phyloP scores from a whole-genome alignment of 352 stramenopile genomes.

The Achlya hypogyna region DNA sequence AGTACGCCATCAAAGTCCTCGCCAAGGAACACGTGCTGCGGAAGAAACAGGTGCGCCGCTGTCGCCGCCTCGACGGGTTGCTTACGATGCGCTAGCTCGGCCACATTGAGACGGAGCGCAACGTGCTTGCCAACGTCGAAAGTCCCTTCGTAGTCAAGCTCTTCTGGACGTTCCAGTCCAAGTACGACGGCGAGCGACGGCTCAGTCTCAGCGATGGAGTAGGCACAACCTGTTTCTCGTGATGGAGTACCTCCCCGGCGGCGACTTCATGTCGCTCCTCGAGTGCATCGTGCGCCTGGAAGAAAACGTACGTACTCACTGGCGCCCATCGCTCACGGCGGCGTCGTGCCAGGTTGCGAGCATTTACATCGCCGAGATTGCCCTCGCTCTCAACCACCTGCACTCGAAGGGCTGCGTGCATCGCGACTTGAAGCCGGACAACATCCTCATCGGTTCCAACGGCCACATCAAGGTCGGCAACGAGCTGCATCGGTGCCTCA shows the following conservation, averaged over 20 bases:
- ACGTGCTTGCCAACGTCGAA: constrained; percentile 79
- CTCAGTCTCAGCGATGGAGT: neutral
- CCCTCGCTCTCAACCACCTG: constrained; percentile 77
- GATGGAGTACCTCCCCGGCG: constrained; percentile 86
- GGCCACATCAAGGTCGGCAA: constrained; percentile 79
- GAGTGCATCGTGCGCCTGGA: constrained; percentile 83
- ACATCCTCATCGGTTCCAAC: constrained; percentile 81
- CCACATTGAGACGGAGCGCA: constrained; percentile 81
- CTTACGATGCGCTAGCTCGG: constrained; percentile 37
- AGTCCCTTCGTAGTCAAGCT: constrained; percentile 88
- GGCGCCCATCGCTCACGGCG: constrained; percentile 5
- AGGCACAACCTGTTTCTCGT: constrained; percentile 73
- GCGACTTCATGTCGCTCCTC: constrained; percentile 85
- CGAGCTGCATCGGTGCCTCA: neutral
- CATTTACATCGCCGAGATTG: constrained; percentile 83
- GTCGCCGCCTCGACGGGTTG: neutral
- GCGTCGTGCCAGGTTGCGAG: constrained; percentile 51
- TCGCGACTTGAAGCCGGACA: constrained; percentile 84
- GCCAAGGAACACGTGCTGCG: constrained; percentile 80
- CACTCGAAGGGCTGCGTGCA: constrained; percentile 80
- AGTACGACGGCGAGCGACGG: constrained; percentile 32
- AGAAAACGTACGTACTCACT: constrained; percentile 43
- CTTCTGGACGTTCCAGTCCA: constrained; percentile 87
- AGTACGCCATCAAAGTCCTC: constrained; percentile 88
- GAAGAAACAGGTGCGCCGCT: constrained; percentile 72